Percentiles rank a stretch among this genome's conserved stretches.
Conservation (phyloP, 1,284 basidiomycete genomes). For the Boletus mariae region DNA sequence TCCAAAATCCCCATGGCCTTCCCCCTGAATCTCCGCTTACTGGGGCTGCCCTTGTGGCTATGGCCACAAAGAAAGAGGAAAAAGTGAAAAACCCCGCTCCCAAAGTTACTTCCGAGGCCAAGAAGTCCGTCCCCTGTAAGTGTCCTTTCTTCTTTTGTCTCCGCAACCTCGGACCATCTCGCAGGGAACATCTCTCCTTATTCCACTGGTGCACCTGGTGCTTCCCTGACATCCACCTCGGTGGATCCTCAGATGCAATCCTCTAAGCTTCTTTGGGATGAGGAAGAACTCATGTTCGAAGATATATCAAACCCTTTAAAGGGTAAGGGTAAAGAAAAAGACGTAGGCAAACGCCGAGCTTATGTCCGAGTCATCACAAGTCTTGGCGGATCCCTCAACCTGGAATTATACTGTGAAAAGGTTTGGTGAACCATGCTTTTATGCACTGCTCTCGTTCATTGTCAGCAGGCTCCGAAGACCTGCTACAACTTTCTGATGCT, state of each 20-base stretch:
- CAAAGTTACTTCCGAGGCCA: constrained; percentile 41
- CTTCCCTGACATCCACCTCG: constrained; percentile 90
- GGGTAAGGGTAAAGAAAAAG: constrained; percentile 88
- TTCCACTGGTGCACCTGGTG: constrained; percentile 87
- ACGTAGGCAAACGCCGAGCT: constrained; percentile 82
- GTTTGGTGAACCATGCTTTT: constrained; percentile 33
- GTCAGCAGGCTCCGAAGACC: constrained; percentile 83
- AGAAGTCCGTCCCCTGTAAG: constrained; percentile 65
- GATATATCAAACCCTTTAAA: constrained; percentile 74
- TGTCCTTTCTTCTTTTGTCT: constrained; percentile 3
- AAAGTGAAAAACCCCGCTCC: constrained; percentile 34
- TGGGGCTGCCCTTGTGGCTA: constrained; percentile 30
- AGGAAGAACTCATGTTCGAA: constrained; percentile 93
- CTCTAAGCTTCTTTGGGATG: constrained; percentile 87
- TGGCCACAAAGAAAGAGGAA: constrained; percentile 29
- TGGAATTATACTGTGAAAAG: constrained; percentile 91
- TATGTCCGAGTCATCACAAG: constrained; percentile 91
- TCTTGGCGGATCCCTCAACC: constrained; percentile 81
- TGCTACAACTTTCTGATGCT: constrained; percentile 98
- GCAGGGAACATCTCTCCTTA: constrained; percentile 89
- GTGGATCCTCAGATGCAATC: constrained; percentile 76
- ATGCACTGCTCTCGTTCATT: not conserved
- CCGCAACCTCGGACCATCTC: constrained; percentile 8
- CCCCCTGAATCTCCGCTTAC: constrained; percentile 51
- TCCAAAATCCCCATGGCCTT: constrained; percentile 84